Base-by-base conservation (phyloP, 768 basidiomycete genomes). In the Suillus americanus region DNA sequence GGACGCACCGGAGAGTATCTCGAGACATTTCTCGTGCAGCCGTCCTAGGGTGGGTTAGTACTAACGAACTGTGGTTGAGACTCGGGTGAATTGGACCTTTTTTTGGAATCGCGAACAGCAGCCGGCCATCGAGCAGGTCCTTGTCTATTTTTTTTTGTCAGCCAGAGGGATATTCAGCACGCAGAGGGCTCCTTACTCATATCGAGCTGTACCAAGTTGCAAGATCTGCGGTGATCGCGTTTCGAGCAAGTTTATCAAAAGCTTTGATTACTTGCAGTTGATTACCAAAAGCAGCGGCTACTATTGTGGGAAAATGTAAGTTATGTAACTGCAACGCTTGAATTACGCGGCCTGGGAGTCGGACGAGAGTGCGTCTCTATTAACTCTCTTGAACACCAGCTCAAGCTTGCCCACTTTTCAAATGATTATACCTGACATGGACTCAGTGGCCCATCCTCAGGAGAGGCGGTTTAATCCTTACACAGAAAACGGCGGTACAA, bases 41-140 rank as follows among this genome's bases (percentile, higher is more conserved):
- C 97, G 82, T 63, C 94, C 94, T 95, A 68, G 8, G 43, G 56
- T 46, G 33, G 0, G 65, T 20, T 38, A 40, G 43, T 12, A 18
- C 33, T 59, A n/a, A n/a, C 35, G 55, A 61, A 60, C 37, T 13
- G 45, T 30, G 48, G 67, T 62, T 51, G 66, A 62, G n/a, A 30
- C 35, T 35, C 35, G 8, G 35, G 2, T 0, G 25, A 46, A 45
- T 70, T 68, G 55, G 67, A 89, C 97, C 97, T 86, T 99, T 99
- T 83, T 99, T 99, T 2, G 97, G 97, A 70, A 99, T 93, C 10
- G 96, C 97, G 70, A 99, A 97, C 45, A 99, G 82, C 66, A 97
- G 73, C 50, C 95, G 87, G 55, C 94, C 95, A 66, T 93, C 84
- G 62, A 99, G 83, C 23, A 89, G 79, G 68, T 95, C 92, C n/a